Percentiles rank a stretch among this genome's conserved stretches.
Conservation (phyloP, 805 yeast genomes). For the Sugiyamaella mastotermitis region DNA sequence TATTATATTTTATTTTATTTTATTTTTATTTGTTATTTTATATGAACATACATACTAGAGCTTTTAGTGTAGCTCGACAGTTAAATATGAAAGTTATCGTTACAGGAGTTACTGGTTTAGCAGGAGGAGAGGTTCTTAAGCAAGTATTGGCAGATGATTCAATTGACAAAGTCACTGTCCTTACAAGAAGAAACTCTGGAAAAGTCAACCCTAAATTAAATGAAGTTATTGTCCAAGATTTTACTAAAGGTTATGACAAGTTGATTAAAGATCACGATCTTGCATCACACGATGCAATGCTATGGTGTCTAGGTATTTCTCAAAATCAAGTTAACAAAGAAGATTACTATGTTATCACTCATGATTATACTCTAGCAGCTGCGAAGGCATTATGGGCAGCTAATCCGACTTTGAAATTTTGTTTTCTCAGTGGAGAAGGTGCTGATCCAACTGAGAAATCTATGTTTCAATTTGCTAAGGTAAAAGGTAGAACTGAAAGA, state of each 20-base stretch:
- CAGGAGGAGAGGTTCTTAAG: constrained; percentile 5
- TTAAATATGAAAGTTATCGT: constrained; percentile 6
- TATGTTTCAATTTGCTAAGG: constrained; percentile 3
- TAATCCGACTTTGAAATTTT: constrained; percentile 8
- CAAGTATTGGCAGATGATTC: constrained; percentile 3
- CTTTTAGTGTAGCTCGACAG: background rate
- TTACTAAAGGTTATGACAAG: background rate
- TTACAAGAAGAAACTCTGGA: constrained; percentile 8
- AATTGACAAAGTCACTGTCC: constrained; percentile 6
- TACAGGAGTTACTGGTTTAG: constrained; percentile 10
- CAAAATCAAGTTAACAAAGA: constrained; percentile 3
- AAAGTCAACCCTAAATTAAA: constrained; percentile 5
- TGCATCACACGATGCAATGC: constrained; percentile 4
- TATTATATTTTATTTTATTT: no score
- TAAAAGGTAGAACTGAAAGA: constrained; percentile 9
- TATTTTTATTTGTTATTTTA: no score
- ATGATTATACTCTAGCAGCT: constrained; percentile 9
- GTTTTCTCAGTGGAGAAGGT: constrained; percentile 11
- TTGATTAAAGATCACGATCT: background rate
- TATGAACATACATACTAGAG: background rate
- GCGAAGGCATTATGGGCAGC: constrained; percentile 3
- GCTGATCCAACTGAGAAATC: constrained; percentile 7
- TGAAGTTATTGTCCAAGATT: constrained; percentile 7
- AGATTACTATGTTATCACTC: constrained; percentile 7
- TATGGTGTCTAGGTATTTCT: constrained; percentile 11